Evolutionary conservation across 2,329 filamentous ascomycete species (phyloP).

Genomic region (Polychaeton citri): DNA sequence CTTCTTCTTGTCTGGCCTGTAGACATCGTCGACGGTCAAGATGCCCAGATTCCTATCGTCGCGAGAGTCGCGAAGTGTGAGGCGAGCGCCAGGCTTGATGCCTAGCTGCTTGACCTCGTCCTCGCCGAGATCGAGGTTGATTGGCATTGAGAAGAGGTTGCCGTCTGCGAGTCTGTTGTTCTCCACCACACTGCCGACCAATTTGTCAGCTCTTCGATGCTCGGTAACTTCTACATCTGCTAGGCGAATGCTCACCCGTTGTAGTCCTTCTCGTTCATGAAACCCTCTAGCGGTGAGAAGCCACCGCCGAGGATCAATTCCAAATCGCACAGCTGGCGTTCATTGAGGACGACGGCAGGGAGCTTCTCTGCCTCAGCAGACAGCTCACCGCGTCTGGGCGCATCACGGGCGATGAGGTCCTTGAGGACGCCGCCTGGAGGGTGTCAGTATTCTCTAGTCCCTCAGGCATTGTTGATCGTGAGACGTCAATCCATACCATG

Average conservation of each 20-base stretch:
- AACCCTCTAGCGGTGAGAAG: constrained; percentile 95
- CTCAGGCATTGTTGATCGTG: constrained; percentile 9
- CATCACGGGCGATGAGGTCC: constrained; percentile 91
- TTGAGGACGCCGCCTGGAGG: constrained; percentile 74
- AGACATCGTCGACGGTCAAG: constrained; percentile 88
- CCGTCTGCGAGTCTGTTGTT: constrained; percentile 78
- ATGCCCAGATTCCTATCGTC: constrained; percentile 95
- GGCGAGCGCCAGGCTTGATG: constrained; percentile 65
- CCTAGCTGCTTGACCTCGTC: constrained; percentile 59
- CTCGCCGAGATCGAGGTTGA: constrained; percentile 76
- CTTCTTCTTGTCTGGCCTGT: constrained; percentile 81
- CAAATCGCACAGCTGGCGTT: constrained; percentile 94
- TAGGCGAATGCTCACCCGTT: constrained; percentile 50
- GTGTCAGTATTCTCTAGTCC: constrained; percentile 1
- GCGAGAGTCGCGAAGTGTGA: constrained; percentile 87
- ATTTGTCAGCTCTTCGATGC: constrained; percentile 15
- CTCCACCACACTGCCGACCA: constrained; percentile 58
- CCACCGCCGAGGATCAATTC: constrained; percentile 95
- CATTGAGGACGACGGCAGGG: constrained; percentile 69
- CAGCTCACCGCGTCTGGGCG: constrained; percentile 67
- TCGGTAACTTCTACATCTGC: background rate
- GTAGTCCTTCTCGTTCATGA: constrained; percentile 96
- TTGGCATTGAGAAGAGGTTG: constrained; percentile 90
- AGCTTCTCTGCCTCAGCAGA: constrained; percentile 72
- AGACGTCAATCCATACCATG: constrained; percentile 27